A percentile compares a stretch with the other conserved stretches of the same genome.
Evolutionary conservation across 768 basidiomycete species (phyloP).

Genomic region (Saitozyma sp.): DNA sequence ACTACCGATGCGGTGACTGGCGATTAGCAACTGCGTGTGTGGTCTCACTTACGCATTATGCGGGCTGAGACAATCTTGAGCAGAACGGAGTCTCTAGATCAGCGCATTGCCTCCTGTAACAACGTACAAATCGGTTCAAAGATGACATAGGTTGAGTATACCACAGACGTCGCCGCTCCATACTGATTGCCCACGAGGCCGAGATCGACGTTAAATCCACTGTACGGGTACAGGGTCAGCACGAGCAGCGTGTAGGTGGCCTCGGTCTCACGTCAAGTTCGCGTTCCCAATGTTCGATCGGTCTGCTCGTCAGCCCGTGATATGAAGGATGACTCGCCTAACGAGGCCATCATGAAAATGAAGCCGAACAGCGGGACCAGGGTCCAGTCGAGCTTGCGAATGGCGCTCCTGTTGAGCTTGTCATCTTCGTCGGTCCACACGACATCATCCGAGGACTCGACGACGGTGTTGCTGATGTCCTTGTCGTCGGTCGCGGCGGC

Average conservation of each 20-base stretch:
- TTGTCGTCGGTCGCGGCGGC: not conserved
- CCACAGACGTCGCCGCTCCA: too few species aligned
- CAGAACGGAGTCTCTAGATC: not conserved
- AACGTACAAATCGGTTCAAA: not conserved
- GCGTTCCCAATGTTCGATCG: slow-evolving; percentile 1
- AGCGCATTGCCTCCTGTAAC: not conserved
- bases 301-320: not conserved
- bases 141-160: too few species aligned
- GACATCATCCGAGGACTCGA: not conserved
- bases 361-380: not conserved
- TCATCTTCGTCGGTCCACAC: not conserved
- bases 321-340: not conserved
- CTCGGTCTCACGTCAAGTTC: not conserved
- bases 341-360: not conserved
- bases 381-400: not conserved
- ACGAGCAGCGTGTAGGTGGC: too few species aligned
- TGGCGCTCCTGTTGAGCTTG: not conserved
- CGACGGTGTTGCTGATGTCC: not conserved
- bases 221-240: too few species aligned
- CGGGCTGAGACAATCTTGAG: slow-evolving; percentile 62
- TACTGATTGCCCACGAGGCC: too few species aligned
- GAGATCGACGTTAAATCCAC: too few species aligned
- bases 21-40: not conserved
- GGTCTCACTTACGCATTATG: slow-evolving; percentile 10
- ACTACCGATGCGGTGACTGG: slow-evolving; percentile 17